phyloP scores from a whole-genome alignment of 495 filamentous ascomycete genomes.

The Choiromyces venosus region DNA sequence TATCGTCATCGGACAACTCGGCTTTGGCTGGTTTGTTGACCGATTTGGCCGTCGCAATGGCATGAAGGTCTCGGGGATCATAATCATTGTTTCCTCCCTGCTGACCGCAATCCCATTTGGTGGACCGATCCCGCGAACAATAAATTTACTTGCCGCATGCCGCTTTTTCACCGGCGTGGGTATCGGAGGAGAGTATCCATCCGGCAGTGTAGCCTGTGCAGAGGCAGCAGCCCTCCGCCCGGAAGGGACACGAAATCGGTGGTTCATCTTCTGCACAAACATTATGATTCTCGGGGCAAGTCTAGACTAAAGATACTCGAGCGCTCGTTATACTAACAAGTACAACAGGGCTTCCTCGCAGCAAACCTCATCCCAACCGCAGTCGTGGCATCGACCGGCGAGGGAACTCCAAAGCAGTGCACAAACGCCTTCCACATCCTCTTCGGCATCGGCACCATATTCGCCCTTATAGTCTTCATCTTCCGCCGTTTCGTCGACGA shows the following conservation, averaged over 20 bases:
- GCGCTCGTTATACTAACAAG: not conserved
- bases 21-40: constrained; percentile 78
- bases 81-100: constrained; percentile 66
- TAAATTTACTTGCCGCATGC: constrained; percentile 15
- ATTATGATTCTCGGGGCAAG: constrained; percentile 56
- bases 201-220: constrained; percentile 75
- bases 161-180: constrained; percentile 50
- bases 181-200: constrained; percentile 78
- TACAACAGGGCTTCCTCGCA: constrained; percentile 44
- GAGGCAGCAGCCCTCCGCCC: constrained; percentile 80
- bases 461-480: constrained; percentile 67
- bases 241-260: constrained; percentile 70
- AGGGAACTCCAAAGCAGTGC: constrained; percentile 67
- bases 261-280: constrained; percentile 94
- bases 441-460: constrained; percentile 72
- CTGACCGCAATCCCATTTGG: constrained; percentile 14
- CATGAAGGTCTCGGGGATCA: constrained; percentile 69
- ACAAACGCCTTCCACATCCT: constrained; percentile 53
- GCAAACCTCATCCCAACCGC: constrained; percentile 45
- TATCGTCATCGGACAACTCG: constrained; percentile 75
- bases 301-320: not conserved
- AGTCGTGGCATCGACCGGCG: constrained; percentile 61
- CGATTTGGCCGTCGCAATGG: constrained; percentile 78
- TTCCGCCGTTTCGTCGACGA: constrained; percentile 72
- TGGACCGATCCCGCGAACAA: not conserved